Evolutionary conservation across 129 eudicot genomes (phyloP).

Genomic region (Tagetes patula): DNA sequence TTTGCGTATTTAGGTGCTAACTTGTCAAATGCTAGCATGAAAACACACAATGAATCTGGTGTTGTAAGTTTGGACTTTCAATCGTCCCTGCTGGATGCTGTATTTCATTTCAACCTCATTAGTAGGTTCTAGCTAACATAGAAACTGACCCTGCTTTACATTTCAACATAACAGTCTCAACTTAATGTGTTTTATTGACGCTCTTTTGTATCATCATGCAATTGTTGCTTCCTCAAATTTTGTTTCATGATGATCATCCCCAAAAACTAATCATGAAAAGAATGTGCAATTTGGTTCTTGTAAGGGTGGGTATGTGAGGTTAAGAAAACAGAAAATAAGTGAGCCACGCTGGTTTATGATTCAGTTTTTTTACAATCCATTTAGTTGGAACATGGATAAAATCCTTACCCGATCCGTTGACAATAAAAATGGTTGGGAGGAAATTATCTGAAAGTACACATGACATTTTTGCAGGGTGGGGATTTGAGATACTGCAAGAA

Average conservation of each 20-base stretch:
- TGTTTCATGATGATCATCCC: background rate
- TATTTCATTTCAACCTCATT: background rate
- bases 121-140: background rate
- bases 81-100: background rate
- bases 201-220: background rate
- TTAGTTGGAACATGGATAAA: too few relatives aligned
- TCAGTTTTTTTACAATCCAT: background rate
- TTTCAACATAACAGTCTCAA: background rate
- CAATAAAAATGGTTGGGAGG: background rate
- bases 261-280: background rate
- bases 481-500: slow-evolving; percentile 92
- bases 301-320: background rate
- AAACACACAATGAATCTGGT: background rate
- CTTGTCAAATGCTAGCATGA: background rate
- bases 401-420: too few relatives aligned
- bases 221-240: background rate
- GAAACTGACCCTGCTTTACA: background rate
- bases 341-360: background rate
- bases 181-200: slow-evolving; percentile 1
- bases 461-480: slow-evolving; percentile 63
- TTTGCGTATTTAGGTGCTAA: background rate
- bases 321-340: background rate
- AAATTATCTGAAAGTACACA: background rate
- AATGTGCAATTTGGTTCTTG: background rate
- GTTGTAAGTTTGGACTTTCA: background rate